Evolutionary conservation across 2,329 filamentous ascomycete genomes (phyloP), one percentile per base, ranked within the genome.

Genomic region (Arthrobotrys conoides): DNA sequence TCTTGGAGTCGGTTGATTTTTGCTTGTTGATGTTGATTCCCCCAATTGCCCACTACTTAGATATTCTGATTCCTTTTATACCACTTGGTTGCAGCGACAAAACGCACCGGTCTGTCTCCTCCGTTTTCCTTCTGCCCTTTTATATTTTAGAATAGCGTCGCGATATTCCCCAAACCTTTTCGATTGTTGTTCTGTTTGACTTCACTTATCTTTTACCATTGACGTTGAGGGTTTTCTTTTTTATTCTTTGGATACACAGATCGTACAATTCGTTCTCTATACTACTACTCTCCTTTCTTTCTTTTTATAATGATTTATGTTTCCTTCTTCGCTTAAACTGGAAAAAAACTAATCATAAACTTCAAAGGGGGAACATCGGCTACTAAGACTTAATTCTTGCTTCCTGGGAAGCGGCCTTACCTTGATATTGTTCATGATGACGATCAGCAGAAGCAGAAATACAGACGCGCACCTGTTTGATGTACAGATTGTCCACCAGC

Each of bases 141-240:
- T 41, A 71, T 69, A 69, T 24, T 48, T 38, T 78, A 78, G 75
- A 78, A 67, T 63, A 78, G 75, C 75, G 75, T 72, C 68, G 75
- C 75, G 55, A 78, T 59, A 78, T 68, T 57, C 41, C 57, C 41
- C 51, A 36, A 53, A 36, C 46, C 12, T 67, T 22, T 36, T 22
- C 9, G 12, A 53, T 38, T 51, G 46, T 18, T 53, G 5, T 38
- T 53, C 30, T 67, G 51, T 12, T 30, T 48, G 16, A 9, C 24
- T 36, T 36, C 6, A 9, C 14, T 59, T 59, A 38, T 59, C n/a
- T 59, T 67, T 68, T 46, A 41, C 48, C 20, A 41, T 59, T 22
- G 36, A 18, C 36, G 38, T 27, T 44, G 5, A 24, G 20, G 55
- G 20, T n/a, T 61, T 44, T 44, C n/a, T 20, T 55, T 57, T 59